A percentile compares a stretch with the other conserved stretches of the same genome.
Evolutionary conservation across 163 green algal genomes (phyloP).

Genomic region (Coccomyxa subellipsoidea): DNA sequence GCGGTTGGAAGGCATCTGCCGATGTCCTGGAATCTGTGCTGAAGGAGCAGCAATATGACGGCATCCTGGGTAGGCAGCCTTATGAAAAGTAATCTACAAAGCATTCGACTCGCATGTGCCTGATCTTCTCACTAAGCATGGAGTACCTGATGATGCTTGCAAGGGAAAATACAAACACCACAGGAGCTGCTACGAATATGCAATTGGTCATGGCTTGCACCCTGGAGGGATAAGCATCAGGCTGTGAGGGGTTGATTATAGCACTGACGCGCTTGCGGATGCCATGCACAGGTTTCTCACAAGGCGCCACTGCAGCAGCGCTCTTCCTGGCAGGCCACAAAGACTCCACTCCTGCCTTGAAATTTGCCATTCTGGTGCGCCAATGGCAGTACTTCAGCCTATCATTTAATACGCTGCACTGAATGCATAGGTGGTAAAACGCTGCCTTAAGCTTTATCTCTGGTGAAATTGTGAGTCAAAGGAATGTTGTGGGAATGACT

Average conservation of each 20-base stretch:
- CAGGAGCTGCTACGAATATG: too few relatives aligned
- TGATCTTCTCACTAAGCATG: background rate
- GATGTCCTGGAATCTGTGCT: slow-evolving; percentile 26
- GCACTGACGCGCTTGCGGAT: background rate
- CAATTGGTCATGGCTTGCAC: too few relatives aligned
- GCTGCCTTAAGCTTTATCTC: background rate
- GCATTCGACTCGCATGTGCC: too few relatives aligned
- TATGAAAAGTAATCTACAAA: too few relatives aligned
- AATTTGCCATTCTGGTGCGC: background rate
- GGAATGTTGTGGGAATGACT: background rate
- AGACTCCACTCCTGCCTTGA: background rate
- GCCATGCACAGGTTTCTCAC: slow-evolving; percentile 42
- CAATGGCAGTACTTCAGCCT: too few relatives aligned
- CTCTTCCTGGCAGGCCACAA: slow-evolving; percentile 40
- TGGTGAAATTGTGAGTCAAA: background rate
- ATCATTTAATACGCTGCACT: too few relatives aligned
- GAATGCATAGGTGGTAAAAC: too few relatives aligned
- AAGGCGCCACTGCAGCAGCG: slow-evolving; percentile 57
- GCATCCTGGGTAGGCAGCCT: slow-evolving; percentile 44
- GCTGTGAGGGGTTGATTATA: background rate
- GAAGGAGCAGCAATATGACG: slow-evolving; percentile 40
- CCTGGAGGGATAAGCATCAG: background rate
- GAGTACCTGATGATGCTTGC: background rate
- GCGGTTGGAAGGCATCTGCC: slow-evolving; percentile 35
- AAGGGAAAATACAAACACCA: too few relatives aligned